Conservation (phyloP, 1,284 basidiomycete genomes). For the Ceratobasidium sp. region DNA sequence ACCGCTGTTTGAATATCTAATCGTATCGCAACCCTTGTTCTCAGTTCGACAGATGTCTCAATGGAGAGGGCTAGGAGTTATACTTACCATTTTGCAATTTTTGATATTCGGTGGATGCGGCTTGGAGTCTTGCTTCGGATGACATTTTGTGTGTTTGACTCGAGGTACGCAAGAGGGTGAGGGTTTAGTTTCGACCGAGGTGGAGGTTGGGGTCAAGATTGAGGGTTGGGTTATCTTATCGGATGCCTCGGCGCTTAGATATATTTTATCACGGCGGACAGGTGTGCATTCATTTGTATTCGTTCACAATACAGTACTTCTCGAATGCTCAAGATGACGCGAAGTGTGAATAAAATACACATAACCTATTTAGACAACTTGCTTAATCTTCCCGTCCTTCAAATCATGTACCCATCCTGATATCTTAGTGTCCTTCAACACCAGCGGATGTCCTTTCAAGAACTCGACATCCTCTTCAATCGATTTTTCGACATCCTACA, state of each 20-base stretch:
- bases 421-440: constrained; percentile 48
- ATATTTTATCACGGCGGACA: too few species aligned
- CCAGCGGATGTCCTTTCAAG: constrained; percentile 46
- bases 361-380: constrained; percentile 37
- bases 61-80: background rate
- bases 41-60: background rate
- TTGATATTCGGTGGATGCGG: constrained; percentile 79
- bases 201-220: background rate
- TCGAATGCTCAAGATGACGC: too few species aligned
- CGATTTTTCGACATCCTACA: constrained; percentile 23
- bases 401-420: constrained; percentile 50
- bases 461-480: constrained; percentile 48
- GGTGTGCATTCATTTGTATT: too few species aligned
- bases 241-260: constrained; percentile 14
- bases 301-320: too few species aligned
- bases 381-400: constrained; percentile 45
- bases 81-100: constrained; percentile 73
- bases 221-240: constrained; percentile 13
- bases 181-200: too few species aligned
- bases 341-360: too few species aligned
- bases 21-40: background rate
- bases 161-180: too few species aligned
- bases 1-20: constrained; percentile 77
- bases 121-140: constrained; percentile 69
- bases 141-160: too few species aligned